Percentiles rank a stretch among this genome's conserved stretches.
Conservation (phyloP, 1,284 basidiomycete genomes). For the Rhodofomes roseus region DNA sequence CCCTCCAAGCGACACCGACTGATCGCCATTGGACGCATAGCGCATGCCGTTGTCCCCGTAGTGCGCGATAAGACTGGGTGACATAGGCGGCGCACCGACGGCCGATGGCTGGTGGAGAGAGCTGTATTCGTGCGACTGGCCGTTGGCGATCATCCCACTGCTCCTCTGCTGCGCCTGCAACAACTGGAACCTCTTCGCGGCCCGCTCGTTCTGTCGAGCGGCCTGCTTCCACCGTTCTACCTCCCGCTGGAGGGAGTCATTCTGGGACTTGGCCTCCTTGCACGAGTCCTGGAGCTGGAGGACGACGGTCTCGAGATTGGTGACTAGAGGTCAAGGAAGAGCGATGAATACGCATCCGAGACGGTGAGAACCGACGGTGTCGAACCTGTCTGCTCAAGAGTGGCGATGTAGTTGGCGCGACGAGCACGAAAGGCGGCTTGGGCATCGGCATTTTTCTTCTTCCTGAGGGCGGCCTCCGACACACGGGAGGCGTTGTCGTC, state of each 20-base stretch:
- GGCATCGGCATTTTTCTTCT: conserved; percentile 83
- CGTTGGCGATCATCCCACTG: conserved; percentile 45
- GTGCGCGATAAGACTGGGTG: conserved; percentile 18
- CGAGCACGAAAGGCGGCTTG: conserved; percentile 71
- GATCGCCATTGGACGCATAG: conserved; percentile 44
- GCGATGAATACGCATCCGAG: conserved; percentile 10
- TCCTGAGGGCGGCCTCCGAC: conserved; percentile 66
- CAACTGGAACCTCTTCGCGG: conserved; percentile 63
- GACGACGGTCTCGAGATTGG: conserved; percentile 76
- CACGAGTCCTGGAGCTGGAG: conserved; percentile 78
- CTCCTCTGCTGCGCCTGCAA: conserved; percentile 43
- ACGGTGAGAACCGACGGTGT: conserved; percentile 20
- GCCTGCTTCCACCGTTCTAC: conserved; percentile 60
- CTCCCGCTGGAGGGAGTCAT: conserved; percentile 57
- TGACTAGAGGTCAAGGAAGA: conserved; percentile 40
- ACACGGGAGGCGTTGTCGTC: conserved; percentile 32
- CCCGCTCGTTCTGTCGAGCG: conserved; percentile 65
- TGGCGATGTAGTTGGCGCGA: conserved; percentile 80
- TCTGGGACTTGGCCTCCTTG: conserved; percentile 58
- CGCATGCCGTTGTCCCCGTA: conserved; percentile 29
- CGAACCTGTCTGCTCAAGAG: conserved; percentile 81
- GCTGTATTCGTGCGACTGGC: conserved; percentile 51
- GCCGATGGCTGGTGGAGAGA: conserved; percentile 29
- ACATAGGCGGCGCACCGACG: conserved; percentile 24
- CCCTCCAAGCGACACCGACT: conserved; percentile 33